Evolutionary conservation across 352 stramenopile species (phyloP), one percentile per base, ranked within the genome.

Genomic region (Phytophthora lateralis): DNA sequence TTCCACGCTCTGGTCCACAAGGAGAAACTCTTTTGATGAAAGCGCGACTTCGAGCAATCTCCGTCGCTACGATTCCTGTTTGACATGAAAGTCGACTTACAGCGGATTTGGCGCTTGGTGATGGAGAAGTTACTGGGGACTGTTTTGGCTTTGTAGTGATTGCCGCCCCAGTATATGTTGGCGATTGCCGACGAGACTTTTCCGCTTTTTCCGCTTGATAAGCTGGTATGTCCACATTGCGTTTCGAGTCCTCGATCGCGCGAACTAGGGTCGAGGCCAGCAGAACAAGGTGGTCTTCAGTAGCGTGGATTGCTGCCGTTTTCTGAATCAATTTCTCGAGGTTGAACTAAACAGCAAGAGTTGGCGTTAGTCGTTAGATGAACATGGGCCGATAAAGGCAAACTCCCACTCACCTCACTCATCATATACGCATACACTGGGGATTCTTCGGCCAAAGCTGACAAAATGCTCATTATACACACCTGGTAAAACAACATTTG

Each of bases 361-460:
- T 5, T 18, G 32, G 9, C 12, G 1, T 42, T 9, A 58, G 4
- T 43, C 6, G 14, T 35, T 21, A 7, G 18, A 18, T 24, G 7
- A 20, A 41, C 30, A 41, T 8, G 35, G 35, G 3, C 17, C 21
- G 21, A 49, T 50, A 21, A n/a, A 45, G 43, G 14, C 4, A 47
- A 35, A 42, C 8, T n/a, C 44, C 20, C 10, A 56, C 44, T 43
- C 34, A 85, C 73, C 67, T 88, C 75, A 14, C 59, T 71, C 80
- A 91, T 85, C 65, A 76, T 76, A 39, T 78, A 89, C 6, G 82
- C 82, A 45, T 85, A 79, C 12, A 88, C 44, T 11, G 68, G 50
- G 0, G 80, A 89, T 46, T 78, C 67, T 6, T 83, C 69, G 1
- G 64, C 62, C 6, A 91, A 8, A 2, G 68, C 64, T 27, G 72